Evolutionary conservation across 768 basidiomycete genomes (phyloP).

Genomic region (Phlegmacium glaucopus): DNA sequence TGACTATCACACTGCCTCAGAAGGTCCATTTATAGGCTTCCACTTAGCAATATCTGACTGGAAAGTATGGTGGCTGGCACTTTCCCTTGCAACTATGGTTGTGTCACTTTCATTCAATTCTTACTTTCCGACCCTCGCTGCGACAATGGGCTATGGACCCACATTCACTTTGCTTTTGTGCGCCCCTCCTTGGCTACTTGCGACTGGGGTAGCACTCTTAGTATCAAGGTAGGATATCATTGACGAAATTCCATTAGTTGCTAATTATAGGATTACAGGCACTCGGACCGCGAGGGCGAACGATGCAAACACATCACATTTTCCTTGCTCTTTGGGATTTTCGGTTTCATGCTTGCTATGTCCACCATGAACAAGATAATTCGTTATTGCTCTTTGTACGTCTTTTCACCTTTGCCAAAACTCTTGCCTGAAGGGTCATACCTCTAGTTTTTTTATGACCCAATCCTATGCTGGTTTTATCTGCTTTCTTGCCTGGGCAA

Average conservation of each 20-base stretch:
- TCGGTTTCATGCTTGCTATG: slow-evolving; percentile 73
- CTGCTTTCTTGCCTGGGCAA: slow-evolving; percentile 54
- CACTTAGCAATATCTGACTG: slow-evolving; percentile 66
- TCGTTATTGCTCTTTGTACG: slow-evolving; percentile 67
- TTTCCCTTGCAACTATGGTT: slow-evolving; percentile 58
- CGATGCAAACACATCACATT: slow-evolving; percentile 67
- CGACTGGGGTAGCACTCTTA: slow-evolving; percentile 55
- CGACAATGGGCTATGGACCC: slow-evolving; percentile 64
- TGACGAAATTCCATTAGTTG: neutral
- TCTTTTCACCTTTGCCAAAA: neutral
- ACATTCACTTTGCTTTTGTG: slow-evolving; percentile 73
- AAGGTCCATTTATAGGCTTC: slow-evolving; percentile 43
- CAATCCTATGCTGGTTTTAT: slow-evolving; percentile 73
- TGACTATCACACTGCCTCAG: slow-evolving; percentile 25
- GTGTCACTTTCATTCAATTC: slow-evolving; percentile 73
- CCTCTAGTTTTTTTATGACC: slow-evolving; percentile 68
- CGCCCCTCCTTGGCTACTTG: slow-evolving; percentile 77
- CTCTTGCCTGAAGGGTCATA: neutral
- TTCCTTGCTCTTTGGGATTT: slow-evolving; percentile 58
- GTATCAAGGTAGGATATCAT: slow-evolving; percentile 37
- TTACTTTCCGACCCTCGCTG: slow-evolving; percentile 75
- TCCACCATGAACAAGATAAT: slow-evolving; percentile 65
- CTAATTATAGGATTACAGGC: slow-evolving; percentile 32
- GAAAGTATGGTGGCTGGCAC: slow-evolving; percentile 81
- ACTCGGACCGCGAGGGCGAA: slow-evolving; percentile 75